Base-by-base conservation (phyloP, 352 stramenopile species). In the Globisporangium orthogonon region DNA sequence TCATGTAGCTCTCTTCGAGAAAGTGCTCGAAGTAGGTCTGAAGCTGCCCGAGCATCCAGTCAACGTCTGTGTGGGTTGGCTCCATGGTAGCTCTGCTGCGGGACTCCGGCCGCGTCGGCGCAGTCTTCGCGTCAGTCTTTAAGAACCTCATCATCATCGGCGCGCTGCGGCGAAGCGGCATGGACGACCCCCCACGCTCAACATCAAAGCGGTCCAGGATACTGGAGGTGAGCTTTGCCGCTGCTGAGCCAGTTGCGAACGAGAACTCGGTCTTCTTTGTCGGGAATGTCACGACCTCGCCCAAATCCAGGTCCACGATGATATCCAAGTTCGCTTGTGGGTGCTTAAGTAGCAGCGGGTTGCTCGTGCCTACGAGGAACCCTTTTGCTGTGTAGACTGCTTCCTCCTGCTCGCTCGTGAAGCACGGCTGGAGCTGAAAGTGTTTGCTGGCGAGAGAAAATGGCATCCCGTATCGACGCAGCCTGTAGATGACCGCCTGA, bases 11-110 rank as follows among this genome's bases (percentile, higher is more conserved):
- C 35, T 74, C 67, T 13, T 77, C 61, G 17, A 86, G 31, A 40
- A 89, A 76, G 14, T 76, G 65, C 31, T 87, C 75, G 60, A 87
- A 87, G 62, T 86, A 89, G 13, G 51, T 52, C 51, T 78, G 77
- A 43, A 86, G 87, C 56, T 89, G 76, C 1, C 53, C 54, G 5
- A 88, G 61, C 0, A 89, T 59, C 77, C 79, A 92, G 23, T 86
- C 73, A 4, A 76, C 65, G 46, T 92, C 78, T 0, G 70, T 68
- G 17, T 74, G 65, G 18, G 60, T 45, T 2, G 66, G 50, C 39
- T 63, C 52, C 29, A 68, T 68, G 17, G 60, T 31, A 1, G 61
- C 54, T 2, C 30, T 58, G 1, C 40, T 50, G 5, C 53, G 47
- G 18, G 52, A 41, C 6, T 62, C 43, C 35, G 59, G n/a, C 31